phyloP scores from a whole-genome alignment of 495 filamentous ascomycete species.

The Hamigera avellanea region DNA sequence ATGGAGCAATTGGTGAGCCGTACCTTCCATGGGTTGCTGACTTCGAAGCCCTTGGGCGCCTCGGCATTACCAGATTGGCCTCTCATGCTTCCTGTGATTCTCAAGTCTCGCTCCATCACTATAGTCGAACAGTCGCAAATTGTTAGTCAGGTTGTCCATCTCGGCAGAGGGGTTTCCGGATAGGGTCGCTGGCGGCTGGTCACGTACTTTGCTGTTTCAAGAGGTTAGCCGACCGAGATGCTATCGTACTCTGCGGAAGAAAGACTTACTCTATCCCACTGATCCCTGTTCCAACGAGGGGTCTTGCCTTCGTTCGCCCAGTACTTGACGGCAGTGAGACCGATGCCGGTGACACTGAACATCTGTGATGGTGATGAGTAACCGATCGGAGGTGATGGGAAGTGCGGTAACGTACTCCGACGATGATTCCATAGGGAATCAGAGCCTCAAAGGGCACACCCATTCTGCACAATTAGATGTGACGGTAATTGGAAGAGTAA shows the following conservation, averaged over 20 bases:
- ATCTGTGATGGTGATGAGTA: constrained; percentile 49
- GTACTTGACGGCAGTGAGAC: constrained; percentile 59
- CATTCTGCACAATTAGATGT: constrained; percentile 47
- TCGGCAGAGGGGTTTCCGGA: constrained; percentile 2
- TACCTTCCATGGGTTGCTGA: constrained; percentile 95
- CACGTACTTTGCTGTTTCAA: constrained; percentile 65
- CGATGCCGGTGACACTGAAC: constrained; percentile 75
- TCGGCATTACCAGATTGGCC: constrained; percentile 72
- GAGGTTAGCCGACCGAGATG: constrained; percentile 30
- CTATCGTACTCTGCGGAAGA: constrained; percentile 19
- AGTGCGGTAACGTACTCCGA: constrained; percentile 49
- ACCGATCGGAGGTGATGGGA: constrained; percentile 6
- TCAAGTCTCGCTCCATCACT: constrained; percentile 96
- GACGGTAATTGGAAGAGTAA: background rate
- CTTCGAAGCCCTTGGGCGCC: constrained; percentile 80
- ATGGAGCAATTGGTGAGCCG: constrained; percentile 4
- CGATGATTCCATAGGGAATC: constrained; percentile 86
- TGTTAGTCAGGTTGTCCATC: constrained; percentile 10
- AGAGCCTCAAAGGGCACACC: constrained; percentile 93
- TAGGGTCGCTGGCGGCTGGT: constrained; percentile 1
- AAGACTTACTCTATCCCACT: constrained; percentile 79
- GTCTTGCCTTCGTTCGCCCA: constrained; percentile 84
- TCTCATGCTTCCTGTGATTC: constrained; percentile 74
- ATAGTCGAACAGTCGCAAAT: constrained; percentile 5
- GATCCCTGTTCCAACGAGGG: constrained; percentile 69